Evolutionary conservation across 1,284 basidiomycete species (phyloP).

Genomic region (Puccinia coronata): DNA sequence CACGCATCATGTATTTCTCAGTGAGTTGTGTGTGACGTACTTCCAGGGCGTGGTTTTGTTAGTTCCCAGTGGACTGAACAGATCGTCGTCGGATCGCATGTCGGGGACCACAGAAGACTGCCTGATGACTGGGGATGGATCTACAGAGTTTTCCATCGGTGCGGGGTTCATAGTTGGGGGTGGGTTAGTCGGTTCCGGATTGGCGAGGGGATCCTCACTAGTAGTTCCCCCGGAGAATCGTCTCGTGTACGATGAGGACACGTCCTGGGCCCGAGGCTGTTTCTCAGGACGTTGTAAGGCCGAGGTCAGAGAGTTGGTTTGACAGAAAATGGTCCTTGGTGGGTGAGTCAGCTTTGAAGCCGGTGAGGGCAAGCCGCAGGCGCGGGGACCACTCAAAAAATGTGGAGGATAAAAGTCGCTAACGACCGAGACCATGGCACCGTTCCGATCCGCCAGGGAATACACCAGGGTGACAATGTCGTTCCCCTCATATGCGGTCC

Average conservation of each 20-base stretch:
- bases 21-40: background rate
- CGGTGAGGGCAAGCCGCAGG: background rate
- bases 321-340: slow-evolving; percentile 20
- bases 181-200: background rate
- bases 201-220: background rate
- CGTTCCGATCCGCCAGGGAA: slow-evolving; percentile 6
- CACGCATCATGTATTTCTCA: too few species aligned
- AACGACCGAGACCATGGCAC: slow-evolving; percentile 1
- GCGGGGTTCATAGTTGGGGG: background rate
- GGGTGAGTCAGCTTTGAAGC: background rate
- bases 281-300: background rate
- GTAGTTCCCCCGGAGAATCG: background rate
- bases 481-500: background rate
- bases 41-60: slow-evolving; percentile 32
- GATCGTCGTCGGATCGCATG: background rate
- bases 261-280: background rate
- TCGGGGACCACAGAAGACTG: background rate
- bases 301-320: slow-evolving; percentile 13
- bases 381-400: background rate
- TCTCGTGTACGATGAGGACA: background rate
- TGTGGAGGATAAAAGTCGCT: slow-evolving; percentile 31
- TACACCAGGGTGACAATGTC: slow-evolving; percentile 10
- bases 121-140: background rate
- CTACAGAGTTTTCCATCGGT: too few species aligned
- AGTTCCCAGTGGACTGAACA: slow-evolving; percentile 13